Conservation (phyloP, 345 rosid species). For the Psidium friedrichsthalianum region DNA sequence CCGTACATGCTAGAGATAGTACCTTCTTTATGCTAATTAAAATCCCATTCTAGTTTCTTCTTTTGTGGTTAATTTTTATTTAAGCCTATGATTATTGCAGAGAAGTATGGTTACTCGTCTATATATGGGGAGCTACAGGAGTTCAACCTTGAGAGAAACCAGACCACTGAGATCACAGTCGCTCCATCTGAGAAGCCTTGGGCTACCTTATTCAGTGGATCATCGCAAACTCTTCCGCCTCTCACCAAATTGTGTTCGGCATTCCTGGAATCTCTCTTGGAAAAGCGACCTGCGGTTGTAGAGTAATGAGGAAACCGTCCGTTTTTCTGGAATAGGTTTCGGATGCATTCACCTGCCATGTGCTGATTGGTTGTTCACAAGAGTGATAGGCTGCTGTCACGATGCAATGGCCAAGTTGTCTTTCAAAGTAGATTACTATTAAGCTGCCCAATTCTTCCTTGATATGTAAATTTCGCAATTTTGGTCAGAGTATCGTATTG, state of each 20-base stretch:
- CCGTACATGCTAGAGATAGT: neutral
- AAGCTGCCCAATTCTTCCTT: neutral
- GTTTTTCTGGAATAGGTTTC: neutral
- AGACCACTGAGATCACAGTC: conserved; percentile 19
- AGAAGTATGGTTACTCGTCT: conserved; percentile 55
- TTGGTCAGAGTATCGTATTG: neutral
- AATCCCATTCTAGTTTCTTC: neutral
- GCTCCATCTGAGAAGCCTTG: conserved; percentile 64
- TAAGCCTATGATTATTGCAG: conserved; percentile 8
- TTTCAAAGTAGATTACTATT: neutral
- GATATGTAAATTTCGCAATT: neutral
- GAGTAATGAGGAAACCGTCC: conserved; percentile 18
- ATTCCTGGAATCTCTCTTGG: conserved; percentile 71
- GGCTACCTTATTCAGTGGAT: conserved; percentile 72
- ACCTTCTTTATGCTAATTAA: neutral
- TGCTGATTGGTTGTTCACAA: neutral
- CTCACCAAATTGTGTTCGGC: conserved; percentile 55
- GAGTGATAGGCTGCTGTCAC: neutral
- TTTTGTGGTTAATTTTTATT: neutral
- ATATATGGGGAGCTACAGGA: conserved; percentile 63
- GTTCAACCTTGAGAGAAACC: conserved; percentile 26
- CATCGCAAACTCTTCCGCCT: conserved; percentile 82
- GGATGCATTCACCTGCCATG: neutral
- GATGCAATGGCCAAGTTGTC: neutral
- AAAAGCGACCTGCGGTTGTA: conserved; percentile 40